A percentile compares a stretch with the other conserved stretches of the same genome.
Conservation (phyloP, 768 basidiomycete genomes). For the Leccinum disarticulatum region DNA sequence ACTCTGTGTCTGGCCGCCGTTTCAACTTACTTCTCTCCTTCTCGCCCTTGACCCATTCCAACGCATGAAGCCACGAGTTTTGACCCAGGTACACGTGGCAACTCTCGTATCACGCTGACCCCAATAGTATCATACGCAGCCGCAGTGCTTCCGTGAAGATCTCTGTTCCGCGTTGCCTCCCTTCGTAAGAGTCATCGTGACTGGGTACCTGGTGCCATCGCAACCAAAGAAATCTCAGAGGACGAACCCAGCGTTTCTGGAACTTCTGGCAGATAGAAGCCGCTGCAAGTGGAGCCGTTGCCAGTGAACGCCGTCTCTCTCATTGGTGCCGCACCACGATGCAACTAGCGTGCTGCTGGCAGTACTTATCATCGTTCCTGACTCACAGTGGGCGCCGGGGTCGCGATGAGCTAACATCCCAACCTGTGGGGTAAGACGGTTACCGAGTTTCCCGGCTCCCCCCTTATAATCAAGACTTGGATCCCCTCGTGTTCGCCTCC, state of each 20-base stretch:
- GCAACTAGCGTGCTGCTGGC: conserved; percentile 2
- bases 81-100: background rate
- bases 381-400: background rate
- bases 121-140: too few relatives aligned
- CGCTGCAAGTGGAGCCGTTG: conserved; percentile 5
- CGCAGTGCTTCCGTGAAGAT: too few relatives aligned
- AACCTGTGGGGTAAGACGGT: background rate
- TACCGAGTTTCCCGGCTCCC: background rate
- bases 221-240: background rate
- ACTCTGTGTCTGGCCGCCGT: background rate
- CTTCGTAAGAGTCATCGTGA: too few relatives aligned
- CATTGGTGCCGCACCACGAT: conserved; percentile 1
- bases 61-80: background rate
- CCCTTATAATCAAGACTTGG: conserved; percentile 9
- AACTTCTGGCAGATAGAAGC: background rate
- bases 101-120: background rate
- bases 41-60: conserved; percentile 17
- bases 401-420: background rate
- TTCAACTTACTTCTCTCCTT: background rate
- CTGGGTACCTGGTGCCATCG: background rate
- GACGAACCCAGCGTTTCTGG: background rate
- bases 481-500: background rate
- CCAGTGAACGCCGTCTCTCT: conserved; percentile 12
- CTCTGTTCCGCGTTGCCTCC: too few relatives aligned
- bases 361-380: background rate